Conservation (phyloP, 2,329 filamentous ascomycete genomes). For the Septoria petroselini region DNA sequence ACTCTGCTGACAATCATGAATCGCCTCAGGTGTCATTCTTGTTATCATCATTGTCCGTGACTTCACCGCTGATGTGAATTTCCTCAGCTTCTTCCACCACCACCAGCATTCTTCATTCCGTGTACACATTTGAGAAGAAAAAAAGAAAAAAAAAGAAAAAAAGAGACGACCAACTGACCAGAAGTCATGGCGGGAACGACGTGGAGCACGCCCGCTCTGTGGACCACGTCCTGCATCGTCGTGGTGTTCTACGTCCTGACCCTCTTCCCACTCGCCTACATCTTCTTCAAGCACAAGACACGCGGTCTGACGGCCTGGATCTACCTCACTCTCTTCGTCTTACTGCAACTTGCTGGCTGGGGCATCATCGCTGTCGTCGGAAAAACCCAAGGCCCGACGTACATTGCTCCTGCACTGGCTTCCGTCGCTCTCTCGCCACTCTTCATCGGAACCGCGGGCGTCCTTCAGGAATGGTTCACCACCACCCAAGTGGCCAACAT, state of each 20-base stretch:
- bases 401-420: slow-evolving; percentile 12
- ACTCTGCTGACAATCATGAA: too few relatives aligned
- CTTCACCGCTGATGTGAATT: too few relatives aligned
- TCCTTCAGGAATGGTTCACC: slow-evolving; percentile 11
- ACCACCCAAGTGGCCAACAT: background rate
- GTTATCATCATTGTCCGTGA: too few relatives aligned
- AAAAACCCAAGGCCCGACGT: slow-evolving; percentile 1
- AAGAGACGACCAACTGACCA: background rate
- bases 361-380: slow-evolving; percentile 12
- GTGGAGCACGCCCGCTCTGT: slow-evolving; percentile 7
- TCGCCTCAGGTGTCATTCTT: background rate
- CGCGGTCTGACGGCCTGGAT: slow-evolving; percentile 3
- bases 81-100: too few relatives aligned
- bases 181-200: slow-evolving; percentile 3
- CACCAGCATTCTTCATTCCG: background rate
- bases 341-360: slow-evolving; percentile 12
- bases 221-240: slow-evolving; percentile 3
- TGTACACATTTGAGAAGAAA: background rate
- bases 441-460: slow-evolving; percentile 6
- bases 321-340: slow-evolving; percentile 7
- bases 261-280: slow-evolving; percentile 11
- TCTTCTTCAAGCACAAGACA: slow-evolving; percentile 9
- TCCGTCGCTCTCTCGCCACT: slow-evolving; percentile 7
- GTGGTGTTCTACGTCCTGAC: slow-evolving; percentile 7
- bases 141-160: too few relatives aligned